Evolutionary conservation across 2,329 filamentous ascomycete species (phyloP), one percentile per base, ranked within the genome.

Genomic region (Helotiales sp.): DNA sequence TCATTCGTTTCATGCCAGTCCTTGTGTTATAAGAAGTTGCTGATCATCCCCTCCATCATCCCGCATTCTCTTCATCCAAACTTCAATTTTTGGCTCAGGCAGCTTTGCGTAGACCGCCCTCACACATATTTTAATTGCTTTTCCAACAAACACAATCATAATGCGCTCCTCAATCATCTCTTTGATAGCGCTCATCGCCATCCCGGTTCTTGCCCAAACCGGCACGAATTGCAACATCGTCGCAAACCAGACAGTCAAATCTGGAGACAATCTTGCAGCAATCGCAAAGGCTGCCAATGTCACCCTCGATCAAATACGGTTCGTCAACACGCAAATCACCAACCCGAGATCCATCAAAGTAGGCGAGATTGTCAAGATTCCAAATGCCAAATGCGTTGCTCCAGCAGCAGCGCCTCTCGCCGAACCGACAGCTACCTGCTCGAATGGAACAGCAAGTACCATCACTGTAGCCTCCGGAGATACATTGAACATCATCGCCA

Each of bases 281-380:
- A 64, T 69, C 61, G 62, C 65, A 1, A 61, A 54, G 8, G 30
- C 63, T 2, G 47, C 43, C 26, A 65, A 64, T 22, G 54, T 67
- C 43, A 65, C 68, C 3, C 20, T 68, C n/a, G 65, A 60, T n/a
- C 69, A 71, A 60, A 32, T 69, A 20, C 43, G 54, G 30, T 68
- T 63, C 49, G 69, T 70, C 43, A 71, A 71, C 50, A 37, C 65
- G 8, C 67, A 71, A 65, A 68, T 71, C 34, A 50, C 30, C 50
- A 71, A 70, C 40, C 43, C 60, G 3, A 45, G 55, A 24, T 22
- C 47, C n/a, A 66, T 70, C 61, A 58, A 65, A n/a, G 32, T 60
- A n/a, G 66, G 65, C 10, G 65, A 71, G 32, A 43, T 60, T 1
- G 65, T 71, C 37, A 54, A 64, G 13, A 68, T 71, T 22, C 65